Base-by-base conservation (phyloP, 148 eudicot species). In the Camellia lanceoleosa region DNA sequence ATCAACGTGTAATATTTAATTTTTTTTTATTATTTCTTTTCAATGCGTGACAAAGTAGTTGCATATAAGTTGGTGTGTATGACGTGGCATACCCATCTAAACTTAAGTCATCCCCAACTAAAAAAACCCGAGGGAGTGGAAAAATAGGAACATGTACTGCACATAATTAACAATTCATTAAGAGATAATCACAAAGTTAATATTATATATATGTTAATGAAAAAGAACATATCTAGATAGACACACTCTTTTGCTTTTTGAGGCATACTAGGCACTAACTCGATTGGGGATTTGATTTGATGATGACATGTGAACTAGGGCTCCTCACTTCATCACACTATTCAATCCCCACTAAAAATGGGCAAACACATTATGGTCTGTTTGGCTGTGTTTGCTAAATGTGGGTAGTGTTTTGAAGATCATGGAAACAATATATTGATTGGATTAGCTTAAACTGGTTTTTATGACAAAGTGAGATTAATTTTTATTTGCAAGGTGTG, bases 31-130 rank as follows among this genome's bases (percentile, higher is more conserved):
- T 58, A 43, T 43, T 1, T 44, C 3, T 20, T 5, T 46, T 13
- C 42, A 23, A 20, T 20, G 58, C 2, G 12, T 69, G 79, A 62
- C 43, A 52, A 30, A 11, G 1, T 60, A 1, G 67, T 60, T 62
- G 43, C 63, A 12, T n/a, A 60, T 3, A 56, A n/a, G 38, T 44
- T 7, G 55, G 18, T 74, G 79, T 76, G 41, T 3, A 62, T 84
- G 84, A 85, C 41, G 79, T 83, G 91, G 80, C 86, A 65, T 83
- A 14, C 80, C 80, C 77, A 83, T 73, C 85, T 68, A 67, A 71
- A 79, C 55, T 80, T 59, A 38, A 18, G 75, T 74, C 86, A 83
- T 89, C 78, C 23, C 51, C 74, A 80, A 74, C 71, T 54, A 71
- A 67, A 79, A 30, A 76, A 71, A 64, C 42, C 69, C 76, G 71